A percentile compares a stretch with the other conserved stretches of the same genome.
Conservation (phyloP, 2,329 filamentous ascomycete species). For the Calonectria pteridis region DNA sequence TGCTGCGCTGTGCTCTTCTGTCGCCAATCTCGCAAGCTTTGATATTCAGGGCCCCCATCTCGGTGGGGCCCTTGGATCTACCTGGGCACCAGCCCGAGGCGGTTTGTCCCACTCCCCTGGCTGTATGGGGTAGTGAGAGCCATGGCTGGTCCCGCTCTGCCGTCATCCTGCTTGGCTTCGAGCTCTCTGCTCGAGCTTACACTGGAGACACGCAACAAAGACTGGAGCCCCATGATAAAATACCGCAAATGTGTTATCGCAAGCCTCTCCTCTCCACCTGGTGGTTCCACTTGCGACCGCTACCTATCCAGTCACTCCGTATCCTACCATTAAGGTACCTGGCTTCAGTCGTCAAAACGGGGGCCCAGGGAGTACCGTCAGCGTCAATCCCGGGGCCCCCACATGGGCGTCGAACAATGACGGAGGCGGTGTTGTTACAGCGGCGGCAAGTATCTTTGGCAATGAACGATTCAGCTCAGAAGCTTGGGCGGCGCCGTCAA, state of each 20-base stretch:
- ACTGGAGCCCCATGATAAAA: conserved; percentile 46
- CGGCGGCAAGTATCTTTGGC: conserved; percentile 24
- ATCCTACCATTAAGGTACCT: conserved; percentile 28
- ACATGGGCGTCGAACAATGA: conserved; percentile 35
- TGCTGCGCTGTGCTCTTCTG: conserved; percentile 6
- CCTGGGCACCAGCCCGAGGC: conserved; percentile 21
- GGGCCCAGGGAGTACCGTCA: conserved; percentile 15
- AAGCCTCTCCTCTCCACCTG: conserved; percentile 40
- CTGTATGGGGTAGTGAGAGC: conserved; percentile 15
- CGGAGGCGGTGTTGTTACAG: conserved; percentile 39
- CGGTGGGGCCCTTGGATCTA: conserved; percentile 20
- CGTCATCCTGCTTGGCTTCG: conserved; percentile 27
- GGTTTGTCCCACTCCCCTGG: conserved; percentile 27
- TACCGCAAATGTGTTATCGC: conserved; percentile 47
- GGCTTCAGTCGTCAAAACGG: conserved; percentile 24
- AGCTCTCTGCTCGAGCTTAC: conserved; percentile 13
- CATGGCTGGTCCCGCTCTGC: conserved; percentile 30
- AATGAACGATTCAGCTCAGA: conserved; percentile 20
- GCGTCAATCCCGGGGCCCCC: conserved; percentile 25
- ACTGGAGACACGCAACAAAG: conserved; percentile 45
- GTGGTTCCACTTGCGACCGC: conserved; percentile 28
- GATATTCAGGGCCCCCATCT: conserved; percentile 33
- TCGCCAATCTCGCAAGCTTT: conserved; percentile 35
- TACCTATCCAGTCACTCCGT: conserved; percentile 25
- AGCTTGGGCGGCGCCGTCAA: conserved; percentile 5